phyloP scores from a whole-genome alignment of 352 stramenopile genomes.

The Globisporangium canariense region DNA sequence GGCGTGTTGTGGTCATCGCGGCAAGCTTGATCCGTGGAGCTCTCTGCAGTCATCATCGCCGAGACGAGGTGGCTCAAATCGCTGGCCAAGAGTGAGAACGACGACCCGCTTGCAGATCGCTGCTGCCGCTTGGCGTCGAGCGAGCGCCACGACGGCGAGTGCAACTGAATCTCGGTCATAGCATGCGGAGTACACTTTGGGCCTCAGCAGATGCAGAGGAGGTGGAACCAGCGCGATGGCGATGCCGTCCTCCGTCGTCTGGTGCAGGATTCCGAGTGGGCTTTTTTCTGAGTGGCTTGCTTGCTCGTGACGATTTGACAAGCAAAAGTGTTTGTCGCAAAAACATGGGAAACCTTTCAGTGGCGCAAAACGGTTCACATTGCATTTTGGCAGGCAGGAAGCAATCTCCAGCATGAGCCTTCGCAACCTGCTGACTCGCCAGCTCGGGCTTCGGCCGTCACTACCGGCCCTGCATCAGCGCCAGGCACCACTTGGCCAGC shows the following conservation, averaged over 20 bases:
- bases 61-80: constrained; percentile 6
- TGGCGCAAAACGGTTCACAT: neutral
- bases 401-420: constrained; percentile 4
- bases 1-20: neutral
- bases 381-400: neutral
- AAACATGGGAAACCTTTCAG: neutral
- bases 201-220: neutral
- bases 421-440: neutral
- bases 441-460: neutral
- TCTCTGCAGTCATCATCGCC: neutral
- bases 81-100: constrained; percentile 7
- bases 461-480: neutral
- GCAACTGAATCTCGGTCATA: neutral
- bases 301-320: neutral
- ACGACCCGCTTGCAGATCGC: neutral
- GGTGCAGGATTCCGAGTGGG: neutral
- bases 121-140: neutral
- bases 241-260: neutral
- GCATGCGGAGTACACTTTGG: neutral
- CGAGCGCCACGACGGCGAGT: neutral
- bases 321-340: neutral
- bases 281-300: too few species aligned
- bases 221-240: neutral
- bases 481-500: neutral
- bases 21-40: neutral